Evolutionary conservation across 148 eudicot species (phyloP), one percentile per base, ranked within the genome.

Genomic region (Persicaria maculosa): DNA sequence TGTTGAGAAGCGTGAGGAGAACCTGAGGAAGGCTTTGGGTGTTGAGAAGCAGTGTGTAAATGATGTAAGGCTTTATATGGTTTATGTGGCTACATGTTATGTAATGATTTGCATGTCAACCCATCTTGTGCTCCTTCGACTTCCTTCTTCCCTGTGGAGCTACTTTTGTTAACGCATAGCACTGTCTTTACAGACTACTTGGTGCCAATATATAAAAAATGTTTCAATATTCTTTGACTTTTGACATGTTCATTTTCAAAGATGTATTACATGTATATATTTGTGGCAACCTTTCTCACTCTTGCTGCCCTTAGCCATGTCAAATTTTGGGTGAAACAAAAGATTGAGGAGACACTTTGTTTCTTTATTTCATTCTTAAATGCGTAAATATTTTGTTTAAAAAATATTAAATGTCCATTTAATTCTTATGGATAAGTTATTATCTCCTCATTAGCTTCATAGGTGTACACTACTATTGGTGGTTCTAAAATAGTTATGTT

Each of bases 1-100:
- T 78, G 80, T 86, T 44, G 99, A 95, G 81, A 92, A 86, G 86
- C 94, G 94, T 78, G 97, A 92, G 80, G 97, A 92, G 82, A 85
- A 82, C 75, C 75, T 95, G 78, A 88, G 84, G 81, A 95, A 90
- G 86, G 99, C 97, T 47, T 73, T 95, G 86, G 99, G 97, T 43
- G 92, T 92, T 76, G 97, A 95, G 85, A 95, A 87, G 79, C 97
- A 92, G 75, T 95, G 96, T 72, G 92, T 89, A 75, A 72, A 69
- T 19, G 97, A 95, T 88, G 99, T 95, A 92, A 80, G 92, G 74
- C 65, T 57, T 43, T 4, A 6, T 22, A 73, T 72, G 15, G 25
- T 59, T 48, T 48, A 6, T 1, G 12, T 48, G 9, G 52, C 14
- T 48, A 12, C 52, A 7, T 48, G 1, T 31, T 48, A 12, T 48